A percentile compares a stretch with the other conserved stretches of the same genome.
These are phyloP conservation scores for Yarrowia divulgata DNA, from an alignment of 805 yeast genomes.

Conservation along the genomic window DNA sequence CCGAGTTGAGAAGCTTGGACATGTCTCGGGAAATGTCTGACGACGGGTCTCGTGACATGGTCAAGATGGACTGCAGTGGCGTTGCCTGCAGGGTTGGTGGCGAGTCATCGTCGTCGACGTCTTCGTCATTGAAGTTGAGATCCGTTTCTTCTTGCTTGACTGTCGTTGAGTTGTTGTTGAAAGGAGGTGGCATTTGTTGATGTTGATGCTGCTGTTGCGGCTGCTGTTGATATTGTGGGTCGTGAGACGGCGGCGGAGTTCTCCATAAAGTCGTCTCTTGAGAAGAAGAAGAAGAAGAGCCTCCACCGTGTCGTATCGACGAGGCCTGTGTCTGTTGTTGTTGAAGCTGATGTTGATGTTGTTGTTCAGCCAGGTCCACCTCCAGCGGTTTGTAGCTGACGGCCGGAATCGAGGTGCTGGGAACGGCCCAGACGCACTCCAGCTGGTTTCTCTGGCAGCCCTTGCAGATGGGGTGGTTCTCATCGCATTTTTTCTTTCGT, in stretches of 20 bases:
- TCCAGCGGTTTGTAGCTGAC: conserved; percentile 18
- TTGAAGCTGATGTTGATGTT: too few species aligned
- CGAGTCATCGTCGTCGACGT: background rate
- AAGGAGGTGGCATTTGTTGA: background rate
- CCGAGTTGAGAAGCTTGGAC: conserved; percentile 22
- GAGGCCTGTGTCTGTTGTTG: background rate
- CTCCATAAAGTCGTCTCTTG: background rate
- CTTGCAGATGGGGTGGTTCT: conserved; percentile 59
- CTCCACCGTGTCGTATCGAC: too few species aligned
- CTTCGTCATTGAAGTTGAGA: background rate
- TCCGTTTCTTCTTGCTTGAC: conserved; percentile 2
- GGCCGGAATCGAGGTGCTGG: conserved; percentile 21
- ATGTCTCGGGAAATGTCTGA: conserved; percentile 4
- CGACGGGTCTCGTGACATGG: conserved; percentile 12
- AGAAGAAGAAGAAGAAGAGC: too few species aligned
- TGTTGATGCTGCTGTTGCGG: background rate
- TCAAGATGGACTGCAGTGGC: background rate
- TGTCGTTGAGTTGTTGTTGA: too few species aligned
- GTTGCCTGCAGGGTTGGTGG: background rate
- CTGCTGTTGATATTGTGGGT: background rate
- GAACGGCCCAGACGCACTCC: conserved; percentile 33
- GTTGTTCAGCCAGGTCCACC: background rate
- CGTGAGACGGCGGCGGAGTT: background rate
- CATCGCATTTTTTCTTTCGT: conserved; percentile 64
- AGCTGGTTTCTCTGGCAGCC: conserved; percentile 29